phyloP scores from a whole-genome alignment of 345 rosid species.

The Salix udensis region DNA sequence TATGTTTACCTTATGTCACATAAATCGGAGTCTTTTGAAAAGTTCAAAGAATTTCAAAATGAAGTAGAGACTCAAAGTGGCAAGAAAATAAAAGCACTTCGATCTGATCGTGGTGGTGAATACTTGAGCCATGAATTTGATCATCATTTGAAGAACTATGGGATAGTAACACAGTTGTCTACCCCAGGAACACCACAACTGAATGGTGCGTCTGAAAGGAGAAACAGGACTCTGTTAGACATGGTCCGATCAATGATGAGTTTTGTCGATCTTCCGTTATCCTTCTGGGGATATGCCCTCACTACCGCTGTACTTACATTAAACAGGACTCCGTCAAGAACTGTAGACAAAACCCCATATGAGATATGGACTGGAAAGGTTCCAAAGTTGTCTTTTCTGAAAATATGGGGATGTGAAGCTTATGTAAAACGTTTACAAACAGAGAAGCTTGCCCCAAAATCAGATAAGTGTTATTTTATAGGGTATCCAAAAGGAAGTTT shows the following conservation, averaged over 20 bases:
- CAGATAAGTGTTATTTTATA: too few relatives aligned
- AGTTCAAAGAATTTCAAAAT: background rate
- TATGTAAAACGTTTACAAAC: background rate
- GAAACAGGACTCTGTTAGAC: too few relatives aligned
- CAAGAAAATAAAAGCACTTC: background rate
- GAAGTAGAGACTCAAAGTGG: background rate
- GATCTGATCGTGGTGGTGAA: background rate
- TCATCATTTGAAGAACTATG: background rate
- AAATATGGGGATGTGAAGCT: constrained; percentile 1
- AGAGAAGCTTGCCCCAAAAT: too few relatives aligned
- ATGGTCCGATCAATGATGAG: background rate
- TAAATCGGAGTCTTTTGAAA: background rate
- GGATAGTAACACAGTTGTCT: background rate
- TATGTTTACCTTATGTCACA: background rate
- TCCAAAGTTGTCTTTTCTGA: constrained; percentile 1
- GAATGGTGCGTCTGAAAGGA: background rate
- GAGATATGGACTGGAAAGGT: background rate
- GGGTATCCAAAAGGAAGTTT: background rate
- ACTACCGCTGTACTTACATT: background rate
- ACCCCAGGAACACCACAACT: background rate
- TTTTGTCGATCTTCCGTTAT: background rate
- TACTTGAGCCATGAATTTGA: background rate
- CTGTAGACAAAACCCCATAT: background rate
- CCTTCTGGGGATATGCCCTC: background rate
- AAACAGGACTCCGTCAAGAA: background rate